Base-by-base conservation (phyloP, 2,329 filamentous ascomycete species). In the Aspergillus ruber region DNA sequence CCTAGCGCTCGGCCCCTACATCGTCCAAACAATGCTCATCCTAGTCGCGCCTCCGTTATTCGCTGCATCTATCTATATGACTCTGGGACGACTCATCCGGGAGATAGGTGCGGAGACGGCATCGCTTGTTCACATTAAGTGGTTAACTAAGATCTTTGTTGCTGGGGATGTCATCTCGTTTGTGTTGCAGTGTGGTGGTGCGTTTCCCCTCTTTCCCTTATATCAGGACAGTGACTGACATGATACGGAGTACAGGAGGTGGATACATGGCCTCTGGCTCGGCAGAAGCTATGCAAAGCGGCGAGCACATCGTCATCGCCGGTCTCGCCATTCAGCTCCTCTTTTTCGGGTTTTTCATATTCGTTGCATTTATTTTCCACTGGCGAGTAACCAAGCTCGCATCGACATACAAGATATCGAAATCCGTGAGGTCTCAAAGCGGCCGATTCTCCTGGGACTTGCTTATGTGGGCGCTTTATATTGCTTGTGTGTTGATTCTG, bases 241-340 rank as follows among this genome's bases (percentile, higher is more conserved):
- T 35, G 2, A 18, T 23, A 27, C 15, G 62, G 65, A 64, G 21
- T 23, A 27, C 15, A 62, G 65, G 65, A 13, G 62, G 61, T 3
- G 60, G 62, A 4, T 56, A 64, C 36, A 64, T 64, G 60, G 51
- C 58, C 0, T 46, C 53, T 17, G 54, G 56, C 9, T 54, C 45
- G 2, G 48, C 43, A 7, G 44, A 48, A 27, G 47, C 50, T n/a
- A 56, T 54, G 21, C 35, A 54, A 2, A 50, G 39, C 3, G 63
- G 62, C n/a, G 54, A 58, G 13, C 53, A 63, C 18, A 67, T 84
- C 44, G 74, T 84, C 20, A 64, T 83, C 6, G 75, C 56, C 1
- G 81, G 82, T 1, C 66, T 85, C 1, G 64, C 78, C 40, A 60
- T 83, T 15, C 82, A 85, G 56, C 71, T 85, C 27, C 43, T 79